Evolutionary conservation across 441 rosid species (phyloP), one percentile per base, ranked within the genome.

Genomic region (Sinapis alba): DNA sequence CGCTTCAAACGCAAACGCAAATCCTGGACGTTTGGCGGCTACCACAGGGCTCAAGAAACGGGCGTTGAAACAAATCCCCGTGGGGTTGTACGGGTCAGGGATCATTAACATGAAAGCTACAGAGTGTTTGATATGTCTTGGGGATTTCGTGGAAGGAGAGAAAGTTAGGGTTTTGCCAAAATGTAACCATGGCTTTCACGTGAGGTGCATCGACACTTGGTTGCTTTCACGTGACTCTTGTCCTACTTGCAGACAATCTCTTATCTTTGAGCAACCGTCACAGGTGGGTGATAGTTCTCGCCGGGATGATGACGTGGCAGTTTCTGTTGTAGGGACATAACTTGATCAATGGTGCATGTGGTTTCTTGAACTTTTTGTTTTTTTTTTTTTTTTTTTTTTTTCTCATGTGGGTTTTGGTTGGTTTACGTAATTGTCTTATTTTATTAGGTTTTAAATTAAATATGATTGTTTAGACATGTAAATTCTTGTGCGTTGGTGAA

Each of bases 101-200:
- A 84, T 28, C 62, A 13, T 77, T n/a, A 72, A 79, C 32, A 84
- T 86, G 21, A 85, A 79, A 19, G 88, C 84, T 1, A 89, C 95
- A 2, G 98, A 90, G 59, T 90, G 98, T 78, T 81, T 92, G 58
- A 93, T 93, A 72, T 93, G 98, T 78, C 89, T 93, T 2, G 95
- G 86, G 20, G 98, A 93, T 34, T 88, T 89, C 36, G 43, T 59
- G 72, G 90, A 86, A 12, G 94, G 92, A 11, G 97, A 93, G 57
- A 90, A 86, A 75, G 87, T 93, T 51, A 79, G 97, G 71, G 88
- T 89, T 20, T 73, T 90, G 80, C 95, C 98, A 0, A 91, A 79
- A 75, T 93, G 98, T 64, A 79, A 75, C 78, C 98, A 93, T 75
- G 93, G 97, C 38, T 91, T 93, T 45, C 98, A 93, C 72, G 94